These are phyloP conservation scores for Xylaria sp. DNA, from an alignment of 2,329 filamentous ascomycete species.

Conservation along the genomic window DNA sequence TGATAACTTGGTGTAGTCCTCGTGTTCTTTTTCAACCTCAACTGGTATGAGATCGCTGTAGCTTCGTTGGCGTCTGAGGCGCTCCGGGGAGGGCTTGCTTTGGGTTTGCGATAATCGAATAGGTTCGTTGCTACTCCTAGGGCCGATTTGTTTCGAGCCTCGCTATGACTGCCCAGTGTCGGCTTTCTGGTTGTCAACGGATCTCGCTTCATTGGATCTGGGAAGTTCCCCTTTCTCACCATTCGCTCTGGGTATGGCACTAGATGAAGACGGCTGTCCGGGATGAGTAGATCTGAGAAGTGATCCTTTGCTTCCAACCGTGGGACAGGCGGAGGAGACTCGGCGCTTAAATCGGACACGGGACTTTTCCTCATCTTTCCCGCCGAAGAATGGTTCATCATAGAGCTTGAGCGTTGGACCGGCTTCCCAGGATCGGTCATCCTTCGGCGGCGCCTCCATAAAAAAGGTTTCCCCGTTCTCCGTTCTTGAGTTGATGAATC, in stretches of 20 bases:
- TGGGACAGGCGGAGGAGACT: slow-evolving; percentile 18
- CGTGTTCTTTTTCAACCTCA: slow-evolving; percentile 47
- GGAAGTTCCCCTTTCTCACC: neutral
- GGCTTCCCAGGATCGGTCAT: slow-evolving; percentile 43
- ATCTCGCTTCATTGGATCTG: neutral
- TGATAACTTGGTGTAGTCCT: slow-evolving; percentile 45
- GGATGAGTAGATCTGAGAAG: slow-evolving; percentile 45
- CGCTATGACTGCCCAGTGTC: slow-evolving; percentile 9
- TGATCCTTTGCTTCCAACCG: slow-evolving; percentile 36
- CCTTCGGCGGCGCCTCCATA: slow-evolving; percentile 48
- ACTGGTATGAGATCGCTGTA: slow-evolving; percentile 55
- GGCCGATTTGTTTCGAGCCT: slow-evolving; percentile 20
- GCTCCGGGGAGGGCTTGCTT: slow-evolving; percentile 19
- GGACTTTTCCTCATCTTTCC: slow-evolving; percentile 36
- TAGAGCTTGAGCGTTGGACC: slow-evolving; percentile 26
- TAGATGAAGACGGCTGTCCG: slow-evolving; percentile 45
- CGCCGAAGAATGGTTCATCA: slow-evolving; percentile 34
- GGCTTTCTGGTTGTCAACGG: neutral
- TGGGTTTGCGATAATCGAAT: slow-evolving; percentile 13
- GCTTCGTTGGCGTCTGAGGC: slow-evolving; percentile 41
- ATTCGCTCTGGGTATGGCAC: slow-evolving; percentile 32
- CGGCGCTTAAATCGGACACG: slow-evolving; percentile 31
- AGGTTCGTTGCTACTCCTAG: slow-evolving; percentile 29
- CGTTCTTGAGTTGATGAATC: slow-evolving; percentile 27
- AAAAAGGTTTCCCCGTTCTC: slow-evolving; percentile 47